Evolutionary conservation across 108 stramenopile genomes (phyloP), one percentile per base, ranked within the genome.

Genomic region (Schizochytrium sp.): DNA sequence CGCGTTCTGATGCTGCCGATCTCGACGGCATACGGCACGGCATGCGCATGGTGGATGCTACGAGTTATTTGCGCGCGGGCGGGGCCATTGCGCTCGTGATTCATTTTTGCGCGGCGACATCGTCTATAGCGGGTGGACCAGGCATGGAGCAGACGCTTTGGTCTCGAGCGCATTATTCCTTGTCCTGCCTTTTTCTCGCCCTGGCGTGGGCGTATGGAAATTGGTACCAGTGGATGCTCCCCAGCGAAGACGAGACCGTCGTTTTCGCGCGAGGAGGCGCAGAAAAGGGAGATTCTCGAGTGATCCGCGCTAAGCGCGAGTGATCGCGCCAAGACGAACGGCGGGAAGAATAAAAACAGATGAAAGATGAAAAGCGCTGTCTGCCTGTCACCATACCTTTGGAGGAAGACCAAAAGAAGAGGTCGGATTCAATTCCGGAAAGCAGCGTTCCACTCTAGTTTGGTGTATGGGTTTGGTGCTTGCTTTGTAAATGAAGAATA

Each of bases 141-240:
- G 63, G 41, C 34, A 10, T 28, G 34, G 5, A 69, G 63, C 63
- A 12, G 2, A 1, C 63, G 41, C 25, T 69, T 12, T 83, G 76
- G 76, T 45, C 48, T 1, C 6, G 12, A 6, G 48, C 23, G 10
- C 76, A 83, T 23, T 23, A 53, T 47, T 43, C 10, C 14, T 53
- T 83, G 6, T 47, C 51, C 43, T 83, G 45, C 51, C 16, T 12
- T 28, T 47, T 83, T 1, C 76, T 83, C 16, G 14, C 14, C 51
- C 76, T 83, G n/a, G 76, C 48, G 4, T 83, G 76, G 76, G 28
- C 28, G 76, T 83, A 83, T 45, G 76, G 76, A 1, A 83, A 83
- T 23, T 83, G 76, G 76, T 83, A 83, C 76, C 76, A 83, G 23
- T 83, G 76, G 76, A 83, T 83, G 76, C 51, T 83, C 25, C 76